Evolutionary conservation across 148 eudicot genomes (phyloP).

Genomic region (Salicornia ramosissima): DNA sequence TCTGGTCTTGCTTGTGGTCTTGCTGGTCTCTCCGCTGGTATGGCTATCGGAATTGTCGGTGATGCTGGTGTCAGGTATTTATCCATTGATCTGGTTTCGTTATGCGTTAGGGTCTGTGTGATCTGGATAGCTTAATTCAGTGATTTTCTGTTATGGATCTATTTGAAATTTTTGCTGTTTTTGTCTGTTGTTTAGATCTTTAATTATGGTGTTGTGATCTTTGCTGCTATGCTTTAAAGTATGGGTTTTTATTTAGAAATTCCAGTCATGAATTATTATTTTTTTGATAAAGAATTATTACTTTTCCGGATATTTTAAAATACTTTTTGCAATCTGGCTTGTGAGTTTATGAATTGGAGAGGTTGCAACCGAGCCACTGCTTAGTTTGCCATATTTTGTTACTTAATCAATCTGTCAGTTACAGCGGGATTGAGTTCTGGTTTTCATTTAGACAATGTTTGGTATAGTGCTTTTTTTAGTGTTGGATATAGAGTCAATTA

Average conservation of each 20-base stretch:
- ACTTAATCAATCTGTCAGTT: neutral
- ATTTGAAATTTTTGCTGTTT: neutral
- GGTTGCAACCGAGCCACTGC: neutral
- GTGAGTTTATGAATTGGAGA: too few relatives aligned
- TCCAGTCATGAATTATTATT: neutral
- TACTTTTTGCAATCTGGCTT: too few relatives aligned
- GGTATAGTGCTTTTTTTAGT: too few relatives aligned
- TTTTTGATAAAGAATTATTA: too few relatives aligned
- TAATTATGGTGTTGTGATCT: neutral
- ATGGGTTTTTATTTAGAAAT: too few relatives aligned
- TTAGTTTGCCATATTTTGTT: neutral
- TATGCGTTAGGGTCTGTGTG: neutral
- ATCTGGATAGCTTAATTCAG: neutral
- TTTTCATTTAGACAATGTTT: neutral
- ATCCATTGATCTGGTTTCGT: too few relatives aligned
- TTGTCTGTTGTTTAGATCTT: constrained; percentile 10
- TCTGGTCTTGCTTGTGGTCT: constrained; percentile 83
- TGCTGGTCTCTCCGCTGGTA: constrained; percentile 75
- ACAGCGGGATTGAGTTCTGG: neutral
- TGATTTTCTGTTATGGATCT: neutral
- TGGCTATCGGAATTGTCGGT: constrained; percentile 78
- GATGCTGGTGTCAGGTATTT: constrained; percentile 77
- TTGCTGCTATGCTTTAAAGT: too few relatives aligned
- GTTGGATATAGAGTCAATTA: too few relatives aligned
- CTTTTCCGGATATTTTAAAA: too few relatives aligned